These are phyloP conservation scores for Linderniella brevidens DNA, from an alignment of 257 asterid species.

Conservation along the genomic window DNA sequence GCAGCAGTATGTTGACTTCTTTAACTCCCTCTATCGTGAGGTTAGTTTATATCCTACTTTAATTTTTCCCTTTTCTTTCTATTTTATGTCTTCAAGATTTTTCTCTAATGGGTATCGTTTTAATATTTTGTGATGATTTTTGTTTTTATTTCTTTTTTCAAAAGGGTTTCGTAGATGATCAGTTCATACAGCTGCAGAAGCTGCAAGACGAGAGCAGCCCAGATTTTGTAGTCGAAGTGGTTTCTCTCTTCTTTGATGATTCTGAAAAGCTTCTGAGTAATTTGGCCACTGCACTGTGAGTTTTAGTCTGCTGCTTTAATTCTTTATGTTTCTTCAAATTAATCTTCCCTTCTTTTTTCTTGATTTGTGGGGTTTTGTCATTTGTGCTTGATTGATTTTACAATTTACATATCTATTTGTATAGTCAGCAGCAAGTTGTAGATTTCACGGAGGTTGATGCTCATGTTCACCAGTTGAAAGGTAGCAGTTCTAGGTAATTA, in stretches of 20 bases:
- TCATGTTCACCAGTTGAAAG: constrained; percentile 61
- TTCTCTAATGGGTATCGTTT: too few relatives aligned
- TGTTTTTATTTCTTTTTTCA: neutral
- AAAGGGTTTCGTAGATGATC: constrained; percentile 49
- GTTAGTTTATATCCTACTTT: too few relatives aligned
- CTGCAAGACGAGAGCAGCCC: constrained; percentile 71
- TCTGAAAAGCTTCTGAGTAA: constrained; percentile 54
- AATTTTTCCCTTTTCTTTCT: too few relatives aligned
- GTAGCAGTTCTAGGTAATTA: constrained; percentile 63
- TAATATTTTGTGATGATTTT: too few relatives aligned
- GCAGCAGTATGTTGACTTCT: too few relatives aligned
- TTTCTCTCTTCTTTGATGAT: constrained; percentile 57
- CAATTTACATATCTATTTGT: constrained; percentile 6
- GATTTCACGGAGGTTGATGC: constrained; percentile 58
- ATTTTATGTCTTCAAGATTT: too few relatives aligned
- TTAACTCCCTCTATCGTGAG: too few relatives aligned
- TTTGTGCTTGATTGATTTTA: neutral
- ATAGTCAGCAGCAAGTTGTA: constrained; percentile 43
- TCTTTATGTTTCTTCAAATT: neutral
- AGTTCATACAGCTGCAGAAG: constrained; percentile 48
- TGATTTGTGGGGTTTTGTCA: neutral
- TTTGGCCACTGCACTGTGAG: constrained; percentile 41
- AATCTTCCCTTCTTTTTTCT: too few relatives aligned
- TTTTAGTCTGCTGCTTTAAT: neutral
- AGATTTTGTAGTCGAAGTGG: constrained; percentile 53